Evolutionary conservation across 805 yeast genomes (phyloP).

Genomic region (Candida fluviatilis): DNA sequence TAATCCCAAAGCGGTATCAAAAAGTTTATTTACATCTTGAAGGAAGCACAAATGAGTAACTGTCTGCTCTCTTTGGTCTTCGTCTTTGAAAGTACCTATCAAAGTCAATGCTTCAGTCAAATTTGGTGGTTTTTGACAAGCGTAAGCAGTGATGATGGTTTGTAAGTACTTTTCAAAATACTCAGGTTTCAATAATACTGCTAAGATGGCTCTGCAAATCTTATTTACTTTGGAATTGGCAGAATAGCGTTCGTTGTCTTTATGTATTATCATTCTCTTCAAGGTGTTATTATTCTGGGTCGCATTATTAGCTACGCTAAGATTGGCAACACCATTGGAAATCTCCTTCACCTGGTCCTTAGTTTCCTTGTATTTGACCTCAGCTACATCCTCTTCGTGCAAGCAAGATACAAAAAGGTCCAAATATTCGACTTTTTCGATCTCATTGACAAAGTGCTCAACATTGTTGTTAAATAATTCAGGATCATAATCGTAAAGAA

Average conservation of each 20-base stretch:
- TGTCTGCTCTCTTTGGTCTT: conserved; percentile 48
- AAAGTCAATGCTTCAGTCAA: conserved; percentile 67
- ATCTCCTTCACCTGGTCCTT: conserved; percentile 16
- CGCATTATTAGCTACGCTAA: conserved; percentile 18
- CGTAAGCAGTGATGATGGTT: conserved; percentile 83
- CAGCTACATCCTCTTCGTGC: conserved; percentile 79
- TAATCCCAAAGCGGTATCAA: conserved; percentile 72
- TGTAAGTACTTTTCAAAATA: conserved; percentile 61
- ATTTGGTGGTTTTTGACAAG: conserved; percentile 87
- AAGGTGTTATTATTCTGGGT: conserved; percentile 12
- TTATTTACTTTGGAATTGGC: conserved; percentile 60
- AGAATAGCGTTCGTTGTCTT: conserved; percentile 28
- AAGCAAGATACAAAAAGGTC: conserved; percentile 86
- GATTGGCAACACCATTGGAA: conserved; percentile 6
- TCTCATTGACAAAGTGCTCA: conserved; percentile 63
- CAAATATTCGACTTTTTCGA: conserved; percentile 68
- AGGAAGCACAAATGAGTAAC: conserved; percentile 85
- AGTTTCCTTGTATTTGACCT: conserved; percentile 81
- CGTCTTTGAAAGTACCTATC: conserved; percentile 49
- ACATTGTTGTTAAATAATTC: conserved; percentile 59
- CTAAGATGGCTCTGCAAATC: conserved; percentile 68
- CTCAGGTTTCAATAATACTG: conserved; percentile 48
- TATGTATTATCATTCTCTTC: conserved; percentile 36
- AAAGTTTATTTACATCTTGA: conserved; percentile 81
- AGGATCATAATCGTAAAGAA: conserved; percentile 85